A percentile compares a stretch with the other conserved stretches of the same genome.
Evolutionary conservation across 1,284 basidiomycete genomes (phyloP).

Genomic region (Rhodotorula sp.): DNA sequence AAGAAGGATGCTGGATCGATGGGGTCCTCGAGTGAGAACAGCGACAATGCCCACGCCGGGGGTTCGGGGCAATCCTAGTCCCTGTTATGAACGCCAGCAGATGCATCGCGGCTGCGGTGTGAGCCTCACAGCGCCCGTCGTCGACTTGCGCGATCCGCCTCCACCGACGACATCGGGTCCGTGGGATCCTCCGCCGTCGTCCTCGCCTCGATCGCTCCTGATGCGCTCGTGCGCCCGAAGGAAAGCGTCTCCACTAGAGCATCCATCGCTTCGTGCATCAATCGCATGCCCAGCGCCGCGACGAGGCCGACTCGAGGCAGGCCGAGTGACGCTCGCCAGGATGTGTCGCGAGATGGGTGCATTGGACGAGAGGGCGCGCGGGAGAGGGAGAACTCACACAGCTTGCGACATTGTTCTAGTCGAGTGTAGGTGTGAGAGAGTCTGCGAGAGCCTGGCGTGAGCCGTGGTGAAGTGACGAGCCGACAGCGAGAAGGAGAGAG

Average conservation of each 20-base stretch:
- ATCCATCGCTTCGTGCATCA: too few species aligned
- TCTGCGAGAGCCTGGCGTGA: slow-evolving; percentile 8
- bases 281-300: too few species aligned
- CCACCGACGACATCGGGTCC: too few species aligned
- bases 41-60: neutral
- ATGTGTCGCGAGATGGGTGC: neutral
- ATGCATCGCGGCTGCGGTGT: too few species aligned
- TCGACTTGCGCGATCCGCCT: too few species aligned
- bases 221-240: too few species aligned
- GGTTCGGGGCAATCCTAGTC: too few species aligned
- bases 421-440: slow-evolving; percentile 10
- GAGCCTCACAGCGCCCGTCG: too few species aligned
- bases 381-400: slow-evolving; percentile 15
- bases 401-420: slow-evolving; percentile 23
- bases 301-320: slow-evolving; percentile 1
- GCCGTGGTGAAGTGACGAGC: slow-evolving; percentile 11
- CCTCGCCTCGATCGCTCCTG: too few species aligned
- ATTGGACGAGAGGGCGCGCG: neutral
- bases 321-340: neutral
- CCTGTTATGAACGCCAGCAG: too few species aligned
- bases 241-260: too few species aligned
- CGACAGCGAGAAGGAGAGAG: neutral
- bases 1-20: slow-evolving; percentile 5
- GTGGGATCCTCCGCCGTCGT: too few species aligned
- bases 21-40: neutral